A percentile compares a stretch with the other conserved stretches of the same genome.
These are phyloP conservation scores for Penicillium ucsense DNA, from an alignment of 495 filamentous ascomycete species.

Conservation along the genomic window DNA sequence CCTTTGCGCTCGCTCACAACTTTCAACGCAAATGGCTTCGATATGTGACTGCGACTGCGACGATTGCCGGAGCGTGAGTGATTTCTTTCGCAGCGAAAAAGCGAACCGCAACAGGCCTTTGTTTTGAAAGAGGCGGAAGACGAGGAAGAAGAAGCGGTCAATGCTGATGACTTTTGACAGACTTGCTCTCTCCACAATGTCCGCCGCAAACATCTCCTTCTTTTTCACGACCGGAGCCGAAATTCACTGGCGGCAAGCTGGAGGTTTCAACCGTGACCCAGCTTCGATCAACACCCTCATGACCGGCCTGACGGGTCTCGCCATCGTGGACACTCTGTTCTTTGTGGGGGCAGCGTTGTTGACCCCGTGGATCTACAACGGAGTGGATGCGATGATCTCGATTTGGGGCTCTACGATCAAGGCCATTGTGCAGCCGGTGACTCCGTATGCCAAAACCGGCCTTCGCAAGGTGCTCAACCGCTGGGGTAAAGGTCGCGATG, in stretches of 20 bases:
- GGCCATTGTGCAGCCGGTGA: conserved; percentile 6
- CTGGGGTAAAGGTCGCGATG: conserved; percentile 4
- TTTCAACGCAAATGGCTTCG: conserved; percentile 3
- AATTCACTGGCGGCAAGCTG: conserved; percentile 32
- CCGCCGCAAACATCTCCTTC: conserved; percentile 28
- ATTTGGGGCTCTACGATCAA: conserved; percentile 14
- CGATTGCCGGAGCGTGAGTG: conserved; percentile 8
- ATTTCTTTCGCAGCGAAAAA: no score
- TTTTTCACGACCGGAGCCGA: conserved; percentile 28
- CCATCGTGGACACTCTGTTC: conserved; percentile 22
- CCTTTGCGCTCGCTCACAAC: conserved; percentile 6
- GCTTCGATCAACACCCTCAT: conserved; percentile 27
- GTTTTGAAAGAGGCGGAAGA: no score
- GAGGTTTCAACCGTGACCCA: conserved; percentile 24
- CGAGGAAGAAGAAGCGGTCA: background rate
- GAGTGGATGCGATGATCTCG: conserved; percentile 14
- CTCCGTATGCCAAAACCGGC: background rate
- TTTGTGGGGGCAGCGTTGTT: conserved; percentile 14
- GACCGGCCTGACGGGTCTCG: conserved; percentile 29
- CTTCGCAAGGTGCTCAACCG: conserved; percentile 1
- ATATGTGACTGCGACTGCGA: conserved; percentile 2
- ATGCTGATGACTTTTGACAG: conserved; percentile 6
- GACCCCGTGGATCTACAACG: conserved; percentile 13
- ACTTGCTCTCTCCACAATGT: conserved; percentile 26
- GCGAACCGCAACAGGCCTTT: no score